A percentile compares a stretch with the other conserved stretches of the same genome.
These are phyloP conservation scores for Salix caprea DNA, from an alignment of 345 rosid species.

Conservation along the genomic window DNA sequence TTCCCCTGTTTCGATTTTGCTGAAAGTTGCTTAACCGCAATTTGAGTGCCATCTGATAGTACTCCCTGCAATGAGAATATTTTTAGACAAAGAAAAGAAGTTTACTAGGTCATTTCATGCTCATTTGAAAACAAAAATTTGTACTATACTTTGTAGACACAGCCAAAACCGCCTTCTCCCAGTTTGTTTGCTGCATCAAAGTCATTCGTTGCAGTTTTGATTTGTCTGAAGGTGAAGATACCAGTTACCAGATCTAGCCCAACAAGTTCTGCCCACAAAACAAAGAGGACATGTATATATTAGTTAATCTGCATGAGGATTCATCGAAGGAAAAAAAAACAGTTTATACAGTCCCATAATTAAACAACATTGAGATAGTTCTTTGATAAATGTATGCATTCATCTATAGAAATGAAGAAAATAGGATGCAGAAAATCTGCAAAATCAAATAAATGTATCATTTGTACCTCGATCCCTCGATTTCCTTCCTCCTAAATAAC, in stretches of 20 bases:
- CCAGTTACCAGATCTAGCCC: conserved; percentile 41
- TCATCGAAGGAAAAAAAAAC: too few species aligned
- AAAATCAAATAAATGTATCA: neutral
- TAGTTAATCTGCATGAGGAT: too few species aligned
- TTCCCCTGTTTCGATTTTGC: conserved; percentile 56
- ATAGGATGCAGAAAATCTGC: too few species aligned
- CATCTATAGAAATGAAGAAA: too few species aligned
- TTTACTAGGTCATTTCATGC: too few species aligned
- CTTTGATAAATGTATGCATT: too few species aligned
- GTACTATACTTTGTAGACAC: conserved; percentile 48
- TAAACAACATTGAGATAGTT: too few species aligned
- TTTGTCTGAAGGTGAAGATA: conserved; percentile 45
- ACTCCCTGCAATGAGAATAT: conserved; percentile 34
- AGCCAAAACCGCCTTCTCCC: conserved; percentile 73
- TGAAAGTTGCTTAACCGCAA: conserved; percentile 53
- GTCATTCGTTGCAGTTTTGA: conserved; percentile 50
- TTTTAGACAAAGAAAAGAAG: neutral
- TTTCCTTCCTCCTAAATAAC: conserved; percentile 9
- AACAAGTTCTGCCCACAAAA: conserved; percentile 30
- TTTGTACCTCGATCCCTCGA: neutral
- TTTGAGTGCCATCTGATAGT: conserved; percentile 42
- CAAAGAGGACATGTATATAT: neutral
- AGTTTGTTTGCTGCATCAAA: conserved; percentile 49
- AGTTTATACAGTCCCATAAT: too few species aligned
- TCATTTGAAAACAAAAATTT: too few species aligned